These are phyloP conservation scores for Aspergillus heteromorphus DNA, from an alignment of 495 filamentous ascomycete genomes.

Conservation along the genomic window DNA sequence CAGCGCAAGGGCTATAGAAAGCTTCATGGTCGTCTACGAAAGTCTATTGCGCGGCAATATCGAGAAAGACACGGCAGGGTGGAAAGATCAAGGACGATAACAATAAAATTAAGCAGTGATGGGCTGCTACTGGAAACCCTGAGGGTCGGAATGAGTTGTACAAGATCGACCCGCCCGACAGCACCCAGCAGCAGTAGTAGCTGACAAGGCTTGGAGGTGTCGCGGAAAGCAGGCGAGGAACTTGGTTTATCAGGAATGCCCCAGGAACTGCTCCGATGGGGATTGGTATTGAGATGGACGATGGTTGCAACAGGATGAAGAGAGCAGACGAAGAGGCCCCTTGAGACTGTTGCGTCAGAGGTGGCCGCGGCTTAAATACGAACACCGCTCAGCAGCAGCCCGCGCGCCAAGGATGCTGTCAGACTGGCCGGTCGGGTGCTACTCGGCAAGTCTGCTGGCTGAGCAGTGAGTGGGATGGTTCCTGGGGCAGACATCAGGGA, in stretches of 20 bases:
- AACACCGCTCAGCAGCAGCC: neutral
- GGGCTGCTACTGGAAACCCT: neutral
- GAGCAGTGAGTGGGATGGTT: neutral
- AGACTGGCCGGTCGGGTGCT: neutral
- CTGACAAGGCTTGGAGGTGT: neutral
- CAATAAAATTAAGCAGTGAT: neutral
- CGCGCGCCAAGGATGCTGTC: neutral
- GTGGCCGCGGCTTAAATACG: neutral
- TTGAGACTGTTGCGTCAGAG: constrained; percentile 1
- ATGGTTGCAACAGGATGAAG: neutral
- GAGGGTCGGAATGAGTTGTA: neutral
- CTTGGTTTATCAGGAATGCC: neutral
- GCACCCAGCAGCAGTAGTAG: neutral
- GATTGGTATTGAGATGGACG: neutral
- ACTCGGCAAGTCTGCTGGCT: neutral
- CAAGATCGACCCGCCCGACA: neutral
- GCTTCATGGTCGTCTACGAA: constrained; percentile 7
- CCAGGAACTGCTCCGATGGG: neutral
- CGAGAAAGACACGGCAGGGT: neutral
- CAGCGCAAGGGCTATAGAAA: constrained; percentile 10
- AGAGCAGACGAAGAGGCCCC: neutral
- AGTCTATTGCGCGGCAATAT: neutral
- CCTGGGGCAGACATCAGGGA: neutral
- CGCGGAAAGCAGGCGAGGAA: neutral
- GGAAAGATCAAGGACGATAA: neutral